phyloP scores from a whole-genome alignment of 208 protist genomes.

The Acanthamoeba healyi region DNA sequence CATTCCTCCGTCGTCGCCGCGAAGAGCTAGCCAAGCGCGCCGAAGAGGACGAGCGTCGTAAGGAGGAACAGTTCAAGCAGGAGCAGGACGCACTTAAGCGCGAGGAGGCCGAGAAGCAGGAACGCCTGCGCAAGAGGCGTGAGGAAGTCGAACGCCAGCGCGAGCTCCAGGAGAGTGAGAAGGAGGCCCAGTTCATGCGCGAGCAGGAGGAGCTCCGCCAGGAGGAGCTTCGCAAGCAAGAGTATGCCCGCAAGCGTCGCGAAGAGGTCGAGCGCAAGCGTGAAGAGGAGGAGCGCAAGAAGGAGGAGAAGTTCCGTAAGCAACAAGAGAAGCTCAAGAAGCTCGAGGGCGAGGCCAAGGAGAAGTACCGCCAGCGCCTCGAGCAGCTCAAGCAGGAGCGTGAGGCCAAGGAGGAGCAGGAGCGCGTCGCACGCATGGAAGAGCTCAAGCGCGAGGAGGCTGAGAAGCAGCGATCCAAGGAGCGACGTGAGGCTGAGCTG shows the following conservation, averaged over 20 bases:
- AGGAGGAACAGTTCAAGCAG: conserved; percentile 12
- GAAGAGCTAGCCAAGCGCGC: not conserved
- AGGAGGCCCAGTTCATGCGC: conserved; percentile 19
- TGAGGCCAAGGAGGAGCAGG: conserved; percentile 45
- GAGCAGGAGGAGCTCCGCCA: conserved; percentile 25
- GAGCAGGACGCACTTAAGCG: conserved; percentile 20
- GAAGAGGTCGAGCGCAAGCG: conserved; percentile 44
- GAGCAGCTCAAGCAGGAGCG: conserved; percentile 69
- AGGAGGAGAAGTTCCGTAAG: conserved; percentile 46
- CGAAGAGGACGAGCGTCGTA: not conserved
- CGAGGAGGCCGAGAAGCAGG: conserved; percentile 3
- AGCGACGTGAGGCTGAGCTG: conserved; percentile 28
- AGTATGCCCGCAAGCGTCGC: conserved; percentile 38
- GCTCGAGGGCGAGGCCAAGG: conserved; percentile 68
- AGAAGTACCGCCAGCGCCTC: conserved; percentile 47
- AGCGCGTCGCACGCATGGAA: not conserved
- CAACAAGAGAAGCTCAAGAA: conserved; percentile 59
- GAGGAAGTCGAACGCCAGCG: not conserved
- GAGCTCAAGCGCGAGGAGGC: conserved; percentile 16
- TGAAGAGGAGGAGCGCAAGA: conserved; percentile 23
- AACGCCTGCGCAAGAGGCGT: not conserved
- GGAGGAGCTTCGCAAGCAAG: conserved; percentile 52
- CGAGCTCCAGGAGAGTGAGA: not conserved
- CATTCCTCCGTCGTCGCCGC: not conserved
- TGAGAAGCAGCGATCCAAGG: not conserved